Conservation (phyloP, 768 basidiomycete genomes). For the Clathrus columnatus region DNA sequence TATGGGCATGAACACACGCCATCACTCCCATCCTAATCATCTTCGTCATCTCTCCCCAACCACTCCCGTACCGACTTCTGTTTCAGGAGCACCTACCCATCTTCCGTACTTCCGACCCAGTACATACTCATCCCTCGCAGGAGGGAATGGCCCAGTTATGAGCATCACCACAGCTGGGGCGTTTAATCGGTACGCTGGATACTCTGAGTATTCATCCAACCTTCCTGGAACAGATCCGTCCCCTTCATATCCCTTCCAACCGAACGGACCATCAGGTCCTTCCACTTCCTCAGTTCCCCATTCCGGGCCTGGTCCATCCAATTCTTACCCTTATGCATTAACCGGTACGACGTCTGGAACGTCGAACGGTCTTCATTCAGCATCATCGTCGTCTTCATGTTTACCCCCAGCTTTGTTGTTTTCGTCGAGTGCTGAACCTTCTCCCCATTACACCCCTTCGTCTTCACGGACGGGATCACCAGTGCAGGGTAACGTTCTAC, state of each 20-base stretch:
- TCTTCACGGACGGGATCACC: constrained; percentile 2
- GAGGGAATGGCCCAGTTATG: neutral
- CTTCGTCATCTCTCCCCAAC: neutral
- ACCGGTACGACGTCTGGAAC: too few species aligned
- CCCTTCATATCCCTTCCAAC: neutral
- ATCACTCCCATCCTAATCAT: constrained; percentile 7
- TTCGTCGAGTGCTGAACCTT: constrained; percentile 9
- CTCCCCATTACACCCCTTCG: neutral
- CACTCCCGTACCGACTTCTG: neutral
- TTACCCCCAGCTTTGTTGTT: constrained; percentile 4
- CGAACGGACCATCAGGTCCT: too few species aligned
- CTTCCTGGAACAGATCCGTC: constrained; percentile 43
- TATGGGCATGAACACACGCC: constrained; percentile 8
- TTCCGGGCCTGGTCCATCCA: too few species aligned
- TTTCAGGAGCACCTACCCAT: neutral
- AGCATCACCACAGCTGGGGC: constrained; percentile 33
- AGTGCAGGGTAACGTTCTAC: neutral
- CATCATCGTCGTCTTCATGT: neutral
- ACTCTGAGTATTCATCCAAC: constrained; percentile 52
- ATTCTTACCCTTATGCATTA: too few species aligned
- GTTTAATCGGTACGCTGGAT: constrained; percentile 63
- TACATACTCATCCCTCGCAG: neutral
- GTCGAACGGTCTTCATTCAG: too few species aligned
- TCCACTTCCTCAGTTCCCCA: too few species aligned
- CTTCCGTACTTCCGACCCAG: too few species aligned